A percentile compares a stretch with the other conserved stretches of the same genome.
Conservation (phyloP, 345 rosid genomes). For the Garcia nutans region DNA sequence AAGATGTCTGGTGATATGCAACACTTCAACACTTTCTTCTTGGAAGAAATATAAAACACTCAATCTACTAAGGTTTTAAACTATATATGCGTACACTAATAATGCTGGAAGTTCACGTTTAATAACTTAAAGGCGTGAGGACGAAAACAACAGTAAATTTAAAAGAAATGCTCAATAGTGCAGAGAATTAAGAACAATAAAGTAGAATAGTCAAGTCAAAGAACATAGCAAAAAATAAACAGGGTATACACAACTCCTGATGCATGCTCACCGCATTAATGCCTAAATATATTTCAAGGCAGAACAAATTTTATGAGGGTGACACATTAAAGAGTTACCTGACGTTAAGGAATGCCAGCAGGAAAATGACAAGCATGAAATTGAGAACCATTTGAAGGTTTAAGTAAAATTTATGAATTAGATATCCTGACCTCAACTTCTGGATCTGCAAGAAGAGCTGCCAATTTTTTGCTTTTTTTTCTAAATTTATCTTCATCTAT, state of each 20-base stretch:
- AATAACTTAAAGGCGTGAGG: background rate
- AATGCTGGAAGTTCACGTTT: background rate
- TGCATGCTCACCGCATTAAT: background rate
- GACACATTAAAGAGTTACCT: background rate
- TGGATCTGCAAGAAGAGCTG: slow-evolving; percentile 91
- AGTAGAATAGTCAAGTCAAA: background rate
- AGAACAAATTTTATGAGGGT: background rate
- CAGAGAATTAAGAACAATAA: background rate
- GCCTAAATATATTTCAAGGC: background rate
- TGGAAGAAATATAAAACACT: background rate
- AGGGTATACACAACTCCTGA: background rate
- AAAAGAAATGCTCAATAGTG: background rate
- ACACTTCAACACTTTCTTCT: background rate
- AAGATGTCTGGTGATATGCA: background rate
- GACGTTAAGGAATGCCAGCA: background rate
- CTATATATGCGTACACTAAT: background rate
- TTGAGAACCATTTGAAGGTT: background rate
- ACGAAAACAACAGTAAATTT: background rate
- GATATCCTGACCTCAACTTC: slow-evolving; percentile 73
- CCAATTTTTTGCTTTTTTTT: slow-evolving; percentile 67
- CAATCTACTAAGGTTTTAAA: background rate
- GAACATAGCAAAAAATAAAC: background rate
- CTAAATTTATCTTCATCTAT: slow-evolving; percentile 69
- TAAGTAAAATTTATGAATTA: background rate
- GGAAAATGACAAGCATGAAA: slow-evolving; percentile 3